Percentiles rank a stretch among this genome's conserved stretches.
phyloP scores from a whole-genome alignment of 768 basidiomycete species.

The Crepidotus variabilis region DNA sequence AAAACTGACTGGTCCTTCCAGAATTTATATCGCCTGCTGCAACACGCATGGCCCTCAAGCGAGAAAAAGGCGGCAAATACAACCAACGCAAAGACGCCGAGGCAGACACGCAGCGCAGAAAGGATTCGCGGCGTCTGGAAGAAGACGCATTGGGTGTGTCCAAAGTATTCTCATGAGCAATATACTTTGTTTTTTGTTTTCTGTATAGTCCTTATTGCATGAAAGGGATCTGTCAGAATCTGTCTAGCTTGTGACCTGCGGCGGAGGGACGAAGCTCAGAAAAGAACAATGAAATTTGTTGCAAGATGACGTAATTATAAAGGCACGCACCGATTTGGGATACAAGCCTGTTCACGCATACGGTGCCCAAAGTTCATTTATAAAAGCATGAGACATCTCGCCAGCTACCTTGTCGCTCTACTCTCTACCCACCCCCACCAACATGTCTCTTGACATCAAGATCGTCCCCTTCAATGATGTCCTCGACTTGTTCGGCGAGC shows the following conservation, averaged over 20 bases:
- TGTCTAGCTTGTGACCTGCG: neutral
- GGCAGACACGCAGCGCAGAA: conserved; percentile 58
- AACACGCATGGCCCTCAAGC: conserved; percentile 63
- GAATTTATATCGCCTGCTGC: conserved; percentile 92
- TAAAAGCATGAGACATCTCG: neutral
- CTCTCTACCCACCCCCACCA: conserved; percentile 15
- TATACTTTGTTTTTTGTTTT: conserved; percentile 3
- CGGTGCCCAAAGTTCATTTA: neutral
- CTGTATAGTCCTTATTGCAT: neutral
- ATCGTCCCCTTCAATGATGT: conserved; percentile 55
- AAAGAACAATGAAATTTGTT: conserved; percentile 15
- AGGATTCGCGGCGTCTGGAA: conserved; percentile 55
- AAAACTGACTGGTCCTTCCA: conserved; percentile 22
- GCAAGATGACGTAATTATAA: conserved; percentile 20
- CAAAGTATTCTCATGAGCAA: conserved; percentile 81
- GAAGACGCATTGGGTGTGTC: conserved; percentile 82
- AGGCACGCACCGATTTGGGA: conserved; percentile 12
- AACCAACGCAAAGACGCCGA: conserved; percentile 77
- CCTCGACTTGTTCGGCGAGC: conserved; percentile 69
- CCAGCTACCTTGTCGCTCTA: neutral
- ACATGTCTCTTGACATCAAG: conserved; percentile 65
- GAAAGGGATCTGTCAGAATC: neutral
- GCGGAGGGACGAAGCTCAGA: neutral
- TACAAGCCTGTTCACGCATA: conserved; percentile 7
- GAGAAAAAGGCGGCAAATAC: conserved; percentile 80